Evolutionary conservation across 2,329 filamentous ascomycete genomes (phyloP), one percentile per base, ranked within the genome.

Genomic region (Phaeosphaeria sp.): DNA sequence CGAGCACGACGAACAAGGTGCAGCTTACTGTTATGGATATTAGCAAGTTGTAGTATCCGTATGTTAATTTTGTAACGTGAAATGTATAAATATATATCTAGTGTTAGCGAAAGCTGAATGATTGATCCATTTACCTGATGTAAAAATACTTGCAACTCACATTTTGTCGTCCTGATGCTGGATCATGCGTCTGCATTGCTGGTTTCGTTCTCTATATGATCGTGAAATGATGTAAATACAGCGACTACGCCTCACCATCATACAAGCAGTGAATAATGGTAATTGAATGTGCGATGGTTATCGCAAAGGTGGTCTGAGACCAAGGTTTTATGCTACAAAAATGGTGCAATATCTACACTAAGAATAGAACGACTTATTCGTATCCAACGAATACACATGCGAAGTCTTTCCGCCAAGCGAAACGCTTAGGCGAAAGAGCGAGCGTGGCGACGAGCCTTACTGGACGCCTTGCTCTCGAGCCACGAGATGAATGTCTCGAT

Each of bases 21-120:
- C 65, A 71, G 49, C 52, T 74, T 15, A 68, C 63, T 18, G 72
- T 76, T 27, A 62, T 76, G 62, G 72, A 77, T 52, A 73, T 76
- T 17, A 62, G 63, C 21, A 67, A 64, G 48, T 56, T 66, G 54
- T 66, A 58, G 30, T 20, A 39, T 39, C n/a, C n/a, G 30, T 36
- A 36, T 36, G 11, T 3, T 13, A 3, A 36, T 7, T 36, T 6
- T 36, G 11, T 36, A 36, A 36, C 13, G 30, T 7, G 30, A 11
- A 36, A 7, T 36, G 5, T 36, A 11, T 36, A 36, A 36, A 36
- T 3, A 36, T 36, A 36, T 36, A 3, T 36, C 13, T 36, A 36
- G 30, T 36, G 11, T 36, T 15, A 36, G 30, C 30, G 30, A 15
- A 36, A 36, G 30, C 30, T 36, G 11, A 11, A 36, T 7, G 13